Percentiles rank a stretch among this genome's conserved stretches.
These are phyloP conservation scores for Xylariales sp. DNA, from an alignment of 2,329 filamentous ascomycete genomes.

Conservation along the genomic window DNA sequence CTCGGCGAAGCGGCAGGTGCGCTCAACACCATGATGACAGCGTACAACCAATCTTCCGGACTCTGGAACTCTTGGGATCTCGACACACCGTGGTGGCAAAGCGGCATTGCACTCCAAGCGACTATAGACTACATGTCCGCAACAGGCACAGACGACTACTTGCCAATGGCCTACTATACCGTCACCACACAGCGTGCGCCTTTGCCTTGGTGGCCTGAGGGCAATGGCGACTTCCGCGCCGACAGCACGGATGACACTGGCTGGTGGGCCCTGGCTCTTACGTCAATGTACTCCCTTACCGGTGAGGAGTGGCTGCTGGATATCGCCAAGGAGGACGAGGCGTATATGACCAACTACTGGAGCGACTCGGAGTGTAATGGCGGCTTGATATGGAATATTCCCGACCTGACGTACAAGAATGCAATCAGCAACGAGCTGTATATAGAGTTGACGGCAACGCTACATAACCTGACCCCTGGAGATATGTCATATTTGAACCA, in stretches of 20 bases:
- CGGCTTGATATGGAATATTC: conserved; percentile 39
- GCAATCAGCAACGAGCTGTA: conserved; percentile 45
- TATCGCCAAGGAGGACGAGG: conserved; percentile 40
- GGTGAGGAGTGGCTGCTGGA: conserved; percentile 38
- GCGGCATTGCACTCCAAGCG: conserved; percentile 30
- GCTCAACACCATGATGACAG: conserved; percentile 2
- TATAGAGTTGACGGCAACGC: conserved; percentile 36
- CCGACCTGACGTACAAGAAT: conserved; percentile 33
- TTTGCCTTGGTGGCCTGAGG: conserved; percentile 31
- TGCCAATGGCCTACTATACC: conserved; percentile 24
- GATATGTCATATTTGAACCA: conserved; percentile 32
- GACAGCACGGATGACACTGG: conserved; percentile 41
- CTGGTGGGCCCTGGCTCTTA: conserved; percentile 49
- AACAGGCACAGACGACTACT: conserved; percentile 25
- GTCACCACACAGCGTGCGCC: conserved; percentile 29
- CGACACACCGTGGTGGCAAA: conserved; percentile 32
- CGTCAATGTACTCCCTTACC: conserved; percentile 43
- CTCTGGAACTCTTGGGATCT: neutral
- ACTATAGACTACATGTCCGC: conserved; percentile 31
- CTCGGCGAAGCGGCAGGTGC: neutral
- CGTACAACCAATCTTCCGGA: neutral
- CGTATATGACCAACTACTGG: conserved; percentile 41
- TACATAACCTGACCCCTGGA: conserved; percentile 35
- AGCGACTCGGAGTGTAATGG: conserved; percentile 37
- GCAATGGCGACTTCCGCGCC: conserved; percentile 33